Evolutionary conservation across 306 rosid genomes (phyloP), one percentile per base, ranked within the genome.

Genomic region (Glycyrrhiza uralensis): DNA sequence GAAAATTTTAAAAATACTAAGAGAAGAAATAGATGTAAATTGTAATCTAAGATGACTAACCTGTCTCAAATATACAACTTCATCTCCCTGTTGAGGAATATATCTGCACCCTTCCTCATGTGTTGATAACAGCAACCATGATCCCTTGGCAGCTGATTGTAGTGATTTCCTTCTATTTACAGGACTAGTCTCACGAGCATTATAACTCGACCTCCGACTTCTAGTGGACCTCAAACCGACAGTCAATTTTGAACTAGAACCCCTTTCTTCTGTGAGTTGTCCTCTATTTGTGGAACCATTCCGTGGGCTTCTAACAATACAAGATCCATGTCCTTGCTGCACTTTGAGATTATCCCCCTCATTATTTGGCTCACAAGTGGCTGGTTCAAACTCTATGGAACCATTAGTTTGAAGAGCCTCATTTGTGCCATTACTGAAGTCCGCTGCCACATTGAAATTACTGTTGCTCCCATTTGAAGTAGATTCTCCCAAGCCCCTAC

Each of bases 1-100:
- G 38, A 23, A 72, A 44, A 54, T 35, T 67, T 20, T 38, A 22
- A 76, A 60, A 66, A 56, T 13, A 20, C 18, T 12, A 71, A 67
- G 35, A 69, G 41, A 69, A 56, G 66, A 59, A 66, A 64, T 42
- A 80, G 24, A 35, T 50, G 38, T 38, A 18, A n/a, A 4, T 39
- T 1, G n/a, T 46, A 42, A 69, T 45, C 42, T 68, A 28, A 36
- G 22, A 15, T 13, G 24, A 70, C 81, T 69, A 80, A 89, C 99
- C 96, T 95, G 99, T 81, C 92, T 89, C 83, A 95, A 77, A 88
- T 95, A 95, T 44, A 84, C 92, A 46, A 95, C 96, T 80, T 85
- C 96, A 82, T 95, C 99, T 50, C 96, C 96, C 71, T 81, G 89
- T 75, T 95, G 99, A 26, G 99, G 99, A 75, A 95, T 92, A 81